These are phyloP conservation scores for Mycosphaerelloides madeirae DNA, from an alignment of 2,329 filamentous ascomycete genomes.

Conservation along the genomic window DNA sequence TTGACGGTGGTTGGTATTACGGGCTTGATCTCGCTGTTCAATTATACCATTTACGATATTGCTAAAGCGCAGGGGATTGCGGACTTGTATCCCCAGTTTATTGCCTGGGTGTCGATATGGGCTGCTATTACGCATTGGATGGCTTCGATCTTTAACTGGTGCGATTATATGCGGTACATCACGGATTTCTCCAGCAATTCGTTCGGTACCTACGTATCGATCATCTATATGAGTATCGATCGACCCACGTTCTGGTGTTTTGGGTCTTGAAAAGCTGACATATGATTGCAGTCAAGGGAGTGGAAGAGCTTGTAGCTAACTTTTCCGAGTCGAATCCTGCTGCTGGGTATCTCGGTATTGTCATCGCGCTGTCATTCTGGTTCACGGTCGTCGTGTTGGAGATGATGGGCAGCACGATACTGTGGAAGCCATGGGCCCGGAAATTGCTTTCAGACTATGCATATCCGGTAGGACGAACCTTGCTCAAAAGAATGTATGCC, in stretches of 20 bases:
- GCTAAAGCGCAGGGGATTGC: conserved; percentile 45
- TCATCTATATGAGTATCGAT: conserved; percentile 47
- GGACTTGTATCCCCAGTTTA: conserved; percentile 50
- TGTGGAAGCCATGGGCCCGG: conserved; percentile 43
- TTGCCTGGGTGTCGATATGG: conserved; percentile 56
- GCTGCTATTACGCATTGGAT: conserved; percentile 56
- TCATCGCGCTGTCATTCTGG: conserved; percentile 52
- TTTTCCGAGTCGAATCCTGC: conserved; percentile 39
- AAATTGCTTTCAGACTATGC: conserved; percentile 51
- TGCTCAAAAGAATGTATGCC: no score
- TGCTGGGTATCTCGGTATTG: conserved; percentile 47
- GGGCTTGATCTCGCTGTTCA: conserved; percentile 52
- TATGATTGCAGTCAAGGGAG: conserved; percentile 47
- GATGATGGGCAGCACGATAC: conserved; percentile 42
- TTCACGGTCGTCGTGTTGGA: conserved; percentile 49
- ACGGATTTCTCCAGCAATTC: conserved; percentile 53
- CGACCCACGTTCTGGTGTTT: not conserved
- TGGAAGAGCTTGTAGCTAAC: conserved; percentile 52
- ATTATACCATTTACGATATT: conserved; percentile 58
- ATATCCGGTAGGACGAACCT: no score
- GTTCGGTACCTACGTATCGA: conserved; percentile 54
- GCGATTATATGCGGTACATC: conserved; percentile 56
- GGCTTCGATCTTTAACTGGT: conserved; percentile 48
- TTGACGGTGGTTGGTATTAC: conserved; percentile 56
- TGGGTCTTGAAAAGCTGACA: conserved; percentile 9